phyloP scores from a whole-genome alignment of 352 stramenopile genomes.

The Globisporangium alternatum region DNA sequence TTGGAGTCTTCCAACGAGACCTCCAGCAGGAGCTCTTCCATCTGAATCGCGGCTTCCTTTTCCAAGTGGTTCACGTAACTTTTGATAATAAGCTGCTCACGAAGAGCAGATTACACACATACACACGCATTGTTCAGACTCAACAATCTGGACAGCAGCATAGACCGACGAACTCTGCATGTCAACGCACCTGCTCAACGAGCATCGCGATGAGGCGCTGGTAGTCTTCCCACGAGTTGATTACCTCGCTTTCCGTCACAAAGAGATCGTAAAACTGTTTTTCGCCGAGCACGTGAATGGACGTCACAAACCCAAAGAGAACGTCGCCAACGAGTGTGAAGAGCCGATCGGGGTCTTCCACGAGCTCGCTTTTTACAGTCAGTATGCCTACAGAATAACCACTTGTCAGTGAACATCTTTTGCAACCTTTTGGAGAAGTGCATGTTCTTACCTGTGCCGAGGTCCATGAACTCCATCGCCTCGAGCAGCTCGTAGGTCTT shows the following conservation, averaged over 20 bases:
- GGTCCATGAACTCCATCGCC: slow-evolving; percentile 89
- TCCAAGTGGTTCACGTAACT: slow-evolving; percentile 73
- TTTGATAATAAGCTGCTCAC: slow-evolving; percentile 59
- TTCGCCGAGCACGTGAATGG: slow-evolving; percentile 60
- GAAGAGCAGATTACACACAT: background rate
- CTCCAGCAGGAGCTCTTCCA: slow-evolving; percentile 71
- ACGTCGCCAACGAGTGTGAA: slow-evolving; percentile 65
- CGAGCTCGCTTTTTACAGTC: slow-evolving; percentile 84
- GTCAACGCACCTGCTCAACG: slow-evolving; percentile 54
- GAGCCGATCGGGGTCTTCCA: slow-evolving; percentile 58
- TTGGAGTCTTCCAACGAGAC: slow-evolving; percentile 35
- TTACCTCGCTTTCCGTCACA: slow-evolving; percentile 72
- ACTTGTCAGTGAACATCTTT: slow-evolving; percentile 2
- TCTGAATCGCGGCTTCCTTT: slow-evolving; percentile 63
- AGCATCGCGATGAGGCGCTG: slow-evolving; percentile 83
- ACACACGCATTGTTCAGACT: no score
- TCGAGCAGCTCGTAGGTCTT: slow-evolving; percentile 84
- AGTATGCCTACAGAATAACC: slow-evolving; percentile 46
- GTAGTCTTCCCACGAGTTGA: slow-evolving; percentile 82
- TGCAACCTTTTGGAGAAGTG: background rate
- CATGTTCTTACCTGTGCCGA: slow-evolving; percentile 49
- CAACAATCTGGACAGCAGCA: no score
- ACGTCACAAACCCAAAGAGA: slow-evolving; percentile 59
- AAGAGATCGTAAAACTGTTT: slow-evolving; percentile 70
- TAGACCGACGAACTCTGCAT: background rate